These are phyloP conservation scores for Otatea glauca DNA, from an alignment of 176 grass and related monocot species.

Conservation along the genomic window DNA sequence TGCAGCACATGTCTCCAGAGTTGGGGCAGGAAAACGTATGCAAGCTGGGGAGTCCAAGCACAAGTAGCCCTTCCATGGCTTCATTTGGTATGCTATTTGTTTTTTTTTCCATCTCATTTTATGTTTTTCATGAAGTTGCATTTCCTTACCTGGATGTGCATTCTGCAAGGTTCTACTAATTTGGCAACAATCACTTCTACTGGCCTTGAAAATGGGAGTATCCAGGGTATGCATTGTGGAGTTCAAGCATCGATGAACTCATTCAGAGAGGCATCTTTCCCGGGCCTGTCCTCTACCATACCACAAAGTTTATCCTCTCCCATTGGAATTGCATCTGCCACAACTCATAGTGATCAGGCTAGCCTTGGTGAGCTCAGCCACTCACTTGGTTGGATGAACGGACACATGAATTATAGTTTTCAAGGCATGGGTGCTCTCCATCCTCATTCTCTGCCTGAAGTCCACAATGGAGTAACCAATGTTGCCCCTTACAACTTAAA, in stretches of 20 bases:
- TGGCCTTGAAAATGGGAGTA: conserved; percentile 66
- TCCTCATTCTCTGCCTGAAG: conserved; percentile 76
- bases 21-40: conserved; percentile 56
- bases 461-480: conserved; percentile 68
- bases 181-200: conserved; percentile 46
- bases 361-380: conserved; percentile 57
- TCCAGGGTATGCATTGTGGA: conserved; percentile 62
- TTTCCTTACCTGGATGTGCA: conserved; percentile 36
- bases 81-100: conserved; percentile 60
- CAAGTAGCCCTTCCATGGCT: conserved; percentile 61
- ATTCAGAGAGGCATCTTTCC: conserved; percentile 69
- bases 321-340: conserved; percentile 59
- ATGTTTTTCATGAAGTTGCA: conserved; percentile 27
- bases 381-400: conserved; percentile 65
- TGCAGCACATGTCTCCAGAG: conserved; percentile 61
- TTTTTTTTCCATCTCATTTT: conserved; percentile 4
- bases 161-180: conserved; percentile 46
- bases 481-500: conserved; percentile 63
- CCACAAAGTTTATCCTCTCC: conserved; percentile 73
- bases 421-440: conserved; percentile 67
- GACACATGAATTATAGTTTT: conserved; percentile 65
- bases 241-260: conserved; percentile 52
- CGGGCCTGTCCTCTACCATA: conserved; percentile 68
- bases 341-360: conserved; percentile 49
- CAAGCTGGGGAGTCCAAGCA: conserved; percentile 66